Evolutionary conservation across 352 stramenopile species (phyloP).

Genomic region (Phytophthora hibernalis): DNA sequence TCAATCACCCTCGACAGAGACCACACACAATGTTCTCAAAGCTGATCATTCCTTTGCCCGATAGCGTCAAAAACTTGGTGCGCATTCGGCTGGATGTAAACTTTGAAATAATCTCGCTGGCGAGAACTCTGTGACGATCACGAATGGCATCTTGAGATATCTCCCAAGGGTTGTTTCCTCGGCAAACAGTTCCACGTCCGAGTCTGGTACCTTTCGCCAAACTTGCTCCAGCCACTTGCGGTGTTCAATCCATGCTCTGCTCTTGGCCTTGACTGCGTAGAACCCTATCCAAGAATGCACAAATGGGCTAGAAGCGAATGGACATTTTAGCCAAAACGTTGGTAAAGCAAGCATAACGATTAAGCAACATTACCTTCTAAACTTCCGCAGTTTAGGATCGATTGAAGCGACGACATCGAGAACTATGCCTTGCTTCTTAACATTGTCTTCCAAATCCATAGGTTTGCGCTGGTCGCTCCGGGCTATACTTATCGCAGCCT

Average conservation of each 20-base stretch:
- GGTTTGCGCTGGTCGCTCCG: not conserved
- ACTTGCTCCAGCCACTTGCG: constrained; percentile 18
- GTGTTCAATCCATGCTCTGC: constrained; percentile 10
- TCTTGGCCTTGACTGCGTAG: constrained; percentile 6
- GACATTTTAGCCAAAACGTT: no score
- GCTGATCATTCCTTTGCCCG: not conserved
- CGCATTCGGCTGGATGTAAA: constrained; percentile 6
- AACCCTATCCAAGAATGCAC: constrained; percentile 1
- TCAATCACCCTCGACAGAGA: constrained; percentile 12
- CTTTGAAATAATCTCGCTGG: constrained; percentile 9
- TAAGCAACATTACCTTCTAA: constrained; percentile 14
- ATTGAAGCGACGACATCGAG: constrained; percentile 1
- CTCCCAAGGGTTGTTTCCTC: not conserved
- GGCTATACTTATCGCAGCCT: constrained; percentile 1
- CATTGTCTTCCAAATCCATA: not conserved
- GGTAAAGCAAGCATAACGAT: constrained; percentile 10
- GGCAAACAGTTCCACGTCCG: constrained; percentile 8
- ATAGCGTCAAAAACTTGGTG: not conserved
- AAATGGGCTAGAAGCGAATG: constrained; percentile 1
- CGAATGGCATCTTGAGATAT: not conserved
- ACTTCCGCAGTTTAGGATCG: constrained; percentile 11
- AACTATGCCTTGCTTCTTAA: constrained; percentile 6
- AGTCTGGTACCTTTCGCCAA: constrained; percentile 4
- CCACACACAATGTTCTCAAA: constrained; percentile 15
- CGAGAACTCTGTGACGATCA: not conserved